Evolutionary conservation across 2,329 filamentous ascomycete genomes (phyloP), one percentile per base, ranked within the genome.

Genomic region (Ascochyta viciae-villosae): DNA sequence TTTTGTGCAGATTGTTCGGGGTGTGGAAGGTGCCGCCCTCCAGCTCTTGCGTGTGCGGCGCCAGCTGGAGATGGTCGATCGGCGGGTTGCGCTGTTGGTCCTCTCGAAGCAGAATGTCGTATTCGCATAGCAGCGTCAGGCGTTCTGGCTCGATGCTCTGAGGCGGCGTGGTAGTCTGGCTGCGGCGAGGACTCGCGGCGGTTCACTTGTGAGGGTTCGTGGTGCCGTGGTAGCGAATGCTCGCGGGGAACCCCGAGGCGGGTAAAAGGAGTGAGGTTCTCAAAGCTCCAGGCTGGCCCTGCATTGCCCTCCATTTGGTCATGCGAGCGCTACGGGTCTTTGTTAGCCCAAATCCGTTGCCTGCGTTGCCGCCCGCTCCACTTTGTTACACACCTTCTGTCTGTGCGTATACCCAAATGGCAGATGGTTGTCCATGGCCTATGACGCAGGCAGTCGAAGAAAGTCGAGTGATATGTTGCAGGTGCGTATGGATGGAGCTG

Each of bases 341-440:
- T 42, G 38, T 40, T 50, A 47, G 52, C 46, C 40, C 29, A 43
- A 51, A 51, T 23, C 35, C 27, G 52, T 48, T 54, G 63, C 70
- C 22, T 52, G 40, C 48, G 45, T 61, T 42, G 51, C 35, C 47
- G 45, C 46, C 35, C 47, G 42, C 46, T 47, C 35, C 47, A 56
- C 57, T 43, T 53, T 43, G 54, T 54, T 48, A 65, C 70, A 62
- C 50, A 74, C 72, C 71, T 75, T 75, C 35, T 71, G 64, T 67
- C 70, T 65, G 55, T 70, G 70, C 61, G 64, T 62, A 54, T 66
- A 74, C 53, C 70, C 70, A 57, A 70, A 72, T 35, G 62, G 62
- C 56, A 71, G 48, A 41, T 66, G 63, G 57, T 55, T 61, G 38
- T 72, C 72, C 67, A 72, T 74, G 59, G 62, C 67, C 70, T 60